Base-by-base conservation (phyloP, 2,329 filamentous ascomycete genomes). In the Trichoderma atroviride region DNA sequence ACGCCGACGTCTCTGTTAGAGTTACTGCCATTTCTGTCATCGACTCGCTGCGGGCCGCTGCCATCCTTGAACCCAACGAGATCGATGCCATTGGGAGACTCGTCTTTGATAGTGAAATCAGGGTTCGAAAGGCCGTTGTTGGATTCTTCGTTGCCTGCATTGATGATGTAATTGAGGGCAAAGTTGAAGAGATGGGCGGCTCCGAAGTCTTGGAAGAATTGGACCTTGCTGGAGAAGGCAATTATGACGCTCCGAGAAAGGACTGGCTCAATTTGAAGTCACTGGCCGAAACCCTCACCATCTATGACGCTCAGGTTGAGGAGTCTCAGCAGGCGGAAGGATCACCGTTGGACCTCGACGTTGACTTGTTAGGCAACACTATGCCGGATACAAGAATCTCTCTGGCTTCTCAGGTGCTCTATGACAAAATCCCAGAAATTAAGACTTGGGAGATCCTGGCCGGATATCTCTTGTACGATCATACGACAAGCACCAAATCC, bases 251-350 rank as follows among this genome's bases (percentile, higher is more conserved):
- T 2, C 92, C 94, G 2, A 90, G 92, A 71, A 84, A 89, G 57
- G 91, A 92, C 72, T 99, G 96, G 96, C 88, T 98, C 74, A 93
- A 92, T 76, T 88, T 96, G 77, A 99, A 98, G 81, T 95, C 92
- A 73, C 84, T 99, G 16, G 92, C 92, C 3, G 93, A 97, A 78
- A 91, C 92, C 13, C 84, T 99, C 31, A 87, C 92, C 37, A 87
- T 88, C 11, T 98, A 97, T 75, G 93, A 97, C 76, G 84, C 86
- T 6, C 89, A 92, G 73, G 84, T 90, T 55, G 84, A 87, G 62
- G 86, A 88, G 50, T 86, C 88, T 35, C 81, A 89, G 40, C 74
- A 78, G 69, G 81, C 82, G 19, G 81, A 81, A 10, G 79, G 80
- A 29, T 75, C 81, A 13, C 74, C 81, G 19, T 79, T 82, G n/a